Evolutionary conservation across 768 basidiomycete species (phyloP).

Genomic region (Leccinum broughii): DNA sequence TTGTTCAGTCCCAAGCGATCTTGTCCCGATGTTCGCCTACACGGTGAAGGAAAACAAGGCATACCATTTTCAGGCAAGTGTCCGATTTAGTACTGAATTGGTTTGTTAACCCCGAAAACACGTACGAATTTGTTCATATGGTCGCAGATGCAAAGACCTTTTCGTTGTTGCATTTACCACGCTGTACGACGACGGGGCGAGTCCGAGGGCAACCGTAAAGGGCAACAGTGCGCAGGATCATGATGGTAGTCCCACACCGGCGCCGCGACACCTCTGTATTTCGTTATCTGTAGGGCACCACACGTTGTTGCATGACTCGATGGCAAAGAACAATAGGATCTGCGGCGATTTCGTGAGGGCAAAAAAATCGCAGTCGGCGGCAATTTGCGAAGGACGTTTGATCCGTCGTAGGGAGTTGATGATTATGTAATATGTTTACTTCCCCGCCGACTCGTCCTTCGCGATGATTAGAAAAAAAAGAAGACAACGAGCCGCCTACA

Average conservation of each 20-base stretch:
- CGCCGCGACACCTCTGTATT: neutral
- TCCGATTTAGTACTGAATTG: conserved; percentile 8
- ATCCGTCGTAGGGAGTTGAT: neutral
- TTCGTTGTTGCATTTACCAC: neutral
- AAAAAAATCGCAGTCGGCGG: neutral
- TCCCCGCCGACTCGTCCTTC: neutral
- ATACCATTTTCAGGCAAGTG: conserved; percentile 22
- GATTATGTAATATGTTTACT: conserved; percentile 17
- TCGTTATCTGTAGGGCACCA: neutral
- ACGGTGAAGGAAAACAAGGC: conserved; percentile 12
- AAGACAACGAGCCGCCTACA: no score
- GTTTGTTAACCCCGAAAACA: conserved; percentile 1
- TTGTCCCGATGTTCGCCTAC: neutral
- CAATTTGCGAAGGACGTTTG: neutral
- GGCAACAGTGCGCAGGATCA: neutral
- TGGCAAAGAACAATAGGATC: conserved; percentile 4
- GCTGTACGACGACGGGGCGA: neutral
- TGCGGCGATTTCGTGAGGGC: conserved; percentile 5
- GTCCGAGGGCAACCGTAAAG: neutral
- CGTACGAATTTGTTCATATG: conserved; percentile 14
- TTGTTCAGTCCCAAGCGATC: neutral
- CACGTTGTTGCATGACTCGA: neutral
- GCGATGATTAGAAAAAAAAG: neutral
- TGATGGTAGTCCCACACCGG: neutral
- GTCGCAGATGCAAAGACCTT: neutral